Evolutionary conservation across 345 rosid species (phyloP).

Genomic region (Corchorus olitorius): DNA sequence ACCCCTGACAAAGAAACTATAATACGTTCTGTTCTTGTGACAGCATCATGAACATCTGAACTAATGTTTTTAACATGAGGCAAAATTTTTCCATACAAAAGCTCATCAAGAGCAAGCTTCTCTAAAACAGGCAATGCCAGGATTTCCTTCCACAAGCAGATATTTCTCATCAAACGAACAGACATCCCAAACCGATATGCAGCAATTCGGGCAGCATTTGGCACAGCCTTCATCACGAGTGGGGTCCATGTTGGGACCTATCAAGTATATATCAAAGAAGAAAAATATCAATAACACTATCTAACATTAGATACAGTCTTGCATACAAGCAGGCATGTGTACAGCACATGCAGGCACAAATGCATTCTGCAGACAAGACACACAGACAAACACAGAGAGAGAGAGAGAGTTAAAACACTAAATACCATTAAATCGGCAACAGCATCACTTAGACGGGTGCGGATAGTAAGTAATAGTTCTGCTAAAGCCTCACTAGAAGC

Average conservation of each 20-base stretch:
- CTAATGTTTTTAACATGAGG: constrained; percentile 83
- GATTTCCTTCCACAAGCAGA: constrained; percentile 90
- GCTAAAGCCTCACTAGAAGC: constrained; percentile 73
- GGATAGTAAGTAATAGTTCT: constrained; percentile 61
- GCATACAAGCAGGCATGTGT: neutral
- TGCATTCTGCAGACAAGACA: neutral
- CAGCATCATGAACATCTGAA: constrained; percentile 80
- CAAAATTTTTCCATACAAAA: constrained; percentile 72
- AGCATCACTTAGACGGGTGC: constrained; percentile 75
- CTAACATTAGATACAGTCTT: neutral
- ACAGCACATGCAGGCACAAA: neutral
- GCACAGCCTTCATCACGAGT: constrained; percentile 80
- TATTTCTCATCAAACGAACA: constrained; percentile 83
- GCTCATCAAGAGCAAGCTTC: constrained; percentile 81
- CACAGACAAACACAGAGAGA: neutral
- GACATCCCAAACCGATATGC: constrained; percentile 90
- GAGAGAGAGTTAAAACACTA: neutral
- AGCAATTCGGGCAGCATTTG: constrained; percentile 73
- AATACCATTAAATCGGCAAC: constrained; percentile 59
- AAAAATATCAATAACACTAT: neutral
- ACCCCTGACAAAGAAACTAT: constrained; percentile 76
- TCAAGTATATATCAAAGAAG: constrained; percentile 18
- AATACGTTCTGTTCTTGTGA: constrained; percentile 79
- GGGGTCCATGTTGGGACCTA: constrained; percentile 94
- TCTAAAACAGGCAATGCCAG: constrained; percentile 77